Percentiles rank a stretch among this genome's conserved stretches.
phyloP scores from a whole-genome alignment of 2,329 filamentous ascomycete genomes.

The Fusarium xyrophilum region DNA sequence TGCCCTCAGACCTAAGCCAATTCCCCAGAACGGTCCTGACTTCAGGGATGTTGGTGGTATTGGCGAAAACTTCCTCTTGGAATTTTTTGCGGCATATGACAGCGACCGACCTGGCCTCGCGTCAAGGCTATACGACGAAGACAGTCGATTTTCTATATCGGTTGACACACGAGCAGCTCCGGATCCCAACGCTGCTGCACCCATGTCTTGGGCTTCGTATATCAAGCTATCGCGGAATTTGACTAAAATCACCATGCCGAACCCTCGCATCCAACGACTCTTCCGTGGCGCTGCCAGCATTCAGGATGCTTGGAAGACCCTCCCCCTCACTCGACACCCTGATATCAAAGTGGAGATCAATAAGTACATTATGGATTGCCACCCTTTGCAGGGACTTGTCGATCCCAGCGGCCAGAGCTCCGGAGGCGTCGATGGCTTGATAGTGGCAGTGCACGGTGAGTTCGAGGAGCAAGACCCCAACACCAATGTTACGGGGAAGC shows the following conservation, averaged over 20 bases:
- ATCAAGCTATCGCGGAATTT: constrained; percentile 82
- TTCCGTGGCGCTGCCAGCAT: constrained; percentile 72
- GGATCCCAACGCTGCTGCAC: constrained; percentile 52
- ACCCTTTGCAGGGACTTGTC: constrained; percentile 72
- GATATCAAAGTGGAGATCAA: constrained; percentile 69
- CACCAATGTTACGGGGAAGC: constrained; percentile 65
- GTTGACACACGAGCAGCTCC: constrained; percentile 68
- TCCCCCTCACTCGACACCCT: constrained; percentile 79
- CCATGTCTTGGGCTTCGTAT: constrained; percentile 74
- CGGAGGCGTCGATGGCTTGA: constrained; percentile 76
- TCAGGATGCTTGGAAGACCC: constrained; percentile 68
- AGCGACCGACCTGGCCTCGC: constrained; percentile 69
- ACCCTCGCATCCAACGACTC: constrained; percentile 68
- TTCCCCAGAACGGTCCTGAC: constrained; percentile 69
- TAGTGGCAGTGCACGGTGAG: constrained; percentile 81
- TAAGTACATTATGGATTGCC: constrained; percentile 85
- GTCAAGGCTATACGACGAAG: constrained; percentile 74
- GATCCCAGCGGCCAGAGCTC: constrained; percentile 71
- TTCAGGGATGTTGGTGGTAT: constrained; percentile 78
- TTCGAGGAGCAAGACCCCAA: constrained; percentile 75
- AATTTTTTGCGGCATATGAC: constrained; percentile 79
- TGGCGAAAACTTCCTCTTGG: constrained; percentile 75
- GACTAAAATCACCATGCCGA: constrained; percentile 67
- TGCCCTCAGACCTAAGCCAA: constrained; percentile 59
- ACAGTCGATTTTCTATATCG: constrained; percentile 77